phyloP scores from a whole-genome alignment of 208 protist species.

The Acanthamoeba castellanii region DNA sequence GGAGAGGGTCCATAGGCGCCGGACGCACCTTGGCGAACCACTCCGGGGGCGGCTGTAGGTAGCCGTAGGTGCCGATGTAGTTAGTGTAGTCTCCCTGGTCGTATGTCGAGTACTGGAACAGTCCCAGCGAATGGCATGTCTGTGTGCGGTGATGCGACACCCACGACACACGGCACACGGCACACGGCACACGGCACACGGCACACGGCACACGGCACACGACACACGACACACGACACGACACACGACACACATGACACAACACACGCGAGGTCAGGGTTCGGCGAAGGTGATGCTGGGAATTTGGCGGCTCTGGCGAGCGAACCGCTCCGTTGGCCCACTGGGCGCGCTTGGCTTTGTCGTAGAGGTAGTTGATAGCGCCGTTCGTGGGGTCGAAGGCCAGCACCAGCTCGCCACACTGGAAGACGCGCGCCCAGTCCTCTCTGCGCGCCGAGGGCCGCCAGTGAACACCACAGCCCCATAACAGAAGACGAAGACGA shows the following conservation, averaged over 20 bases:
- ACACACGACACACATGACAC: background rate
- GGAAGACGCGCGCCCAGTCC: constrained; percentile 6
- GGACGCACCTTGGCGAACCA: background rate
- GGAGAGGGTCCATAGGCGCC: background rate
- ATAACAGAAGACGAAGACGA: background rate
- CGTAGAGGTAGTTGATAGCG: background rate
- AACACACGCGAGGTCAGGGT: too few relatives aligned
- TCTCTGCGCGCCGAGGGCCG: background rate
- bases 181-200: too few relatives aligned
- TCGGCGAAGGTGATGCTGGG: background rate
- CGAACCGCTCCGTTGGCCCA: background rate
- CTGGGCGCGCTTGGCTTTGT: background rate
- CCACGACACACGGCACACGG: too few relatives aligned
- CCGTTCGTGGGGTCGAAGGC: background rate
- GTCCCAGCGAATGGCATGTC: background rate
- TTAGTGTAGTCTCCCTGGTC: background rate
- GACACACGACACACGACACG: background rate
- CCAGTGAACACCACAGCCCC: background rate
- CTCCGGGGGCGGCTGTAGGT: background rate
- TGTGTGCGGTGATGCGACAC: background rate
- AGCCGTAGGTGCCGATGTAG: constrained; percentile 19
- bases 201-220: too few relatives aligned
- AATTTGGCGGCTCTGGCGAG: background rate
- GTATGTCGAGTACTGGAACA: constrained; percentile 20
- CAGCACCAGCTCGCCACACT: constrained; percentile 1